Evolutionary conservation across 306 rosid species (phyloP).

Genomic region (Prunus campanulata): DNA sequence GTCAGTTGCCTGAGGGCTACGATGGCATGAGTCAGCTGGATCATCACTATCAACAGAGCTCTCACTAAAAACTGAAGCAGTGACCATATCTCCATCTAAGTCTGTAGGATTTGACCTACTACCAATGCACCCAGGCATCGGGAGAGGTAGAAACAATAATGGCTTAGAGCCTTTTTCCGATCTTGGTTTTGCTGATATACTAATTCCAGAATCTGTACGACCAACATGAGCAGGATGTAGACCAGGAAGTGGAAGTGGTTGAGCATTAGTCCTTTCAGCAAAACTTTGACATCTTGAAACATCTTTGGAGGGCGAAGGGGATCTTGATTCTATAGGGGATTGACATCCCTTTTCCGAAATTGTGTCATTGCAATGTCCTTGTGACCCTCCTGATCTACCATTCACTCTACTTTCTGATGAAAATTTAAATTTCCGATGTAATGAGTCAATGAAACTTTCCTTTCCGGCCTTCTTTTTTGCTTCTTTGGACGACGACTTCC

Average conservation of each 20-base stretch:
- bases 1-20: slow-evolving; percentile 73
- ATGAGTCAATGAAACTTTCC: slow-evolving; percentile 77
- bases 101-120: slow-evolving; percentile 57
- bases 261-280: slow-evolving; percentile 80
- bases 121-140: slow-evolving; percentile 71
- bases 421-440: slow-evolving; percentile 67
- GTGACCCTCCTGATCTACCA: slow-evolving; percentile 63
- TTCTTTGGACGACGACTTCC: slow-evolving; percentile 81
- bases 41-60: slow-evolving; percentile 77
- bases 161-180: slow-evolving; percentile 63
- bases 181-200: slow-evolving; percentile 58
- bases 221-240: slow-evolving; percentile 62
- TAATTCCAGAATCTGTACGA: slow-evolving; percentile 81
- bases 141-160: slow-evolving; percentile 63
- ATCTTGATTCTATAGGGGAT: slow-evolving; percentile 73
- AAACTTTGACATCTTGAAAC: slow-evolving; percentile 96
- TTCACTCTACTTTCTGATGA: slow-evolving; percentile 69
- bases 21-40: slow-evolving; percentile 63
- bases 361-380: slow-evolving; percentile 66
- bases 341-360: slow-evolving; percentile 77
- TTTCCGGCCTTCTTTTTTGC: slow-evolving; percentile 73
- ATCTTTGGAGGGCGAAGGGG: slow-evolving; percentile 85
- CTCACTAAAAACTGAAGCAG: slow-evolving; percentile 69
- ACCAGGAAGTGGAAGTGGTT: slow-evolving; percentile 94
- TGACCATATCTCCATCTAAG: slow-evolving; percentile 71